A percentile compares a stretch with the other conserved stretches of the same genome.
These are phyloP conservation scores for Ceratorhiza oryzae-sativae DNA, from an alignment of 1,284 basidiomycete species.

Conservation along the genomic window DNA sequence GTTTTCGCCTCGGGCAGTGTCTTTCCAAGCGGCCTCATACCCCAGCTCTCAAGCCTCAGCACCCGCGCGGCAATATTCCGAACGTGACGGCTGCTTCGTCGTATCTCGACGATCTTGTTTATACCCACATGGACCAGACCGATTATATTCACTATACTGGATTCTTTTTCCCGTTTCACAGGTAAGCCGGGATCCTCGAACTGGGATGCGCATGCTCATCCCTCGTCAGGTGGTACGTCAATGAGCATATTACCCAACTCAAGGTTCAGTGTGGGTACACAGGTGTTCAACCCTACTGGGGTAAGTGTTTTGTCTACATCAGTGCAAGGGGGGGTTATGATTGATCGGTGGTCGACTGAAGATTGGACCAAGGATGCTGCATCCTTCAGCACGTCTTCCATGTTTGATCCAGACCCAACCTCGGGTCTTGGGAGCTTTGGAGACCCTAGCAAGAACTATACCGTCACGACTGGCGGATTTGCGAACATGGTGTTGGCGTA, in stretches of 20 bases:
- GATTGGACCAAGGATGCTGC: conserved; percentile 30
- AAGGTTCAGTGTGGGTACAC: conserved; percentile 29
- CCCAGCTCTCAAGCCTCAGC: conserved; percentile 12
- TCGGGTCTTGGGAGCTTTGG: conserved; percentile 33
- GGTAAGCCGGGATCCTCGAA: background rate
- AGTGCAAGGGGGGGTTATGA: background rate
- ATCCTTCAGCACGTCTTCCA: conserved; percentile 16
- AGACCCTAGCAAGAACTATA: conserved; percentile 34
- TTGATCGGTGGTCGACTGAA: background rate
- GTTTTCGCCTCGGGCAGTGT: conserved; percentile 9
- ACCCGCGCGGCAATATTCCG: conserved; percentile 30
- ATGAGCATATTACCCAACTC: conserved; percentile 27
- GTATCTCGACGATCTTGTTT: conserved; percentile 28
- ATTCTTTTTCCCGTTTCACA: conserved; percentile 29
- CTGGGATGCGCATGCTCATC: background rate
- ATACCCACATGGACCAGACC: conserved; percentile 34
- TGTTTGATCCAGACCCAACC: conserved; percentile 5
- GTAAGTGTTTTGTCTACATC: conserved; percentile 9
- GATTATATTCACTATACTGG: conserved; percentile 39
- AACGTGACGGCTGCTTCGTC: conserved; percentile 25
- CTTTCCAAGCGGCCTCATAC: conserved; percentile 26
- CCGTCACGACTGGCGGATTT: conserved; percentile 32
- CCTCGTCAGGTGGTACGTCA: conserved; percentile 30
- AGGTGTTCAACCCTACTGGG: conserved; percentile 36
- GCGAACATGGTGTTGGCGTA: conserved; percentile 26